phyloP scores from a whole-genome alignment of 768 basidiomycete species.

The Hypholoma sublateritium region DNA sequence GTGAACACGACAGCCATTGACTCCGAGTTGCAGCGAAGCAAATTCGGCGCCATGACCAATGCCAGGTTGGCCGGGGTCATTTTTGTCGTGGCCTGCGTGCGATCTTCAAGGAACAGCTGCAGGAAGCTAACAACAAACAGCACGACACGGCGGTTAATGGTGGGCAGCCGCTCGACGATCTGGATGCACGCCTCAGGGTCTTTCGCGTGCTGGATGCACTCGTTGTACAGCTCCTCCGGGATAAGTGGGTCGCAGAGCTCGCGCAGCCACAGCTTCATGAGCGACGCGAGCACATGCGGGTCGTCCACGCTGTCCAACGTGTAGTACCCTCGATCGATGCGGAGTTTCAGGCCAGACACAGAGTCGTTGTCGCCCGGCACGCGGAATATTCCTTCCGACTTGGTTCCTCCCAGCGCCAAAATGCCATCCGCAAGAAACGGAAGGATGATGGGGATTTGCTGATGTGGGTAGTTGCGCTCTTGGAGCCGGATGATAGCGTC shows the following conservation, averaged over 20 bases:
- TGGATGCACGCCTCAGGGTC: slow-evolving; percentile 70
- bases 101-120: slow-evolving; percentile 83
- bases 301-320: slow-evolving; percentile 89
- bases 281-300: slow-evolving; percentile 84
- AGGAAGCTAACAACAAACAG: slow-evolving; percentile 89
- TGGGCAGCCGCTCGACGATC: slow-evolving; percentile 77
- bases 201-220: slow-evolving; percentile 71
- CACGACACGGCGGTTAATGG: slow-evolving; percentile 83
- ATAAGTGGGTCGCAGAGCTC: slow-evolving; percentile 92
- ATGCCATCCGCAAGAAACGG: slow-evolving; percentile 94
- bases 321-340: slow-evolving; percentile 90
- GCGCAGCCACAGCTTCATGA: slow-evolving; percentile 91
- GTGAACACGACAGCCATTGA: slow-evolving; percentile 90
- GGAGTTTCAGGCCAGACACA: slow-evolving; percentile 84
- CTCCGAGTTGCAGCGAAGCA: slow-evolving; percentile 83
- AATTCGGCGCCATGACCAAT: slow-evolving; percentile 89
- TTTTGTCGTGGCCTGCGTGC: slow-evolving; percentile 71
- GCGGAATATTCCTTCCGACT: slow-evolving; percentile 89
- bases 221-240: slow-evolving; percentile 89
- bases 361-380: slow-evolving; percentile 89
- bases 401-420: slow-evolving; percentile 81
- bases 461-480: slow-evolving; percentile 80
- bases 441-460: slow-evolving; percentile 88
- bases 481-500: slow-evolving; percentile 83
- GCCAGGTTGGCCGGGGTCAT: slow-evolving; percentile 91